phyloP scores from a whole-genome alignment of 768 basidiomycete genomes.

The Macrolepiota albuminosa region DNA sequence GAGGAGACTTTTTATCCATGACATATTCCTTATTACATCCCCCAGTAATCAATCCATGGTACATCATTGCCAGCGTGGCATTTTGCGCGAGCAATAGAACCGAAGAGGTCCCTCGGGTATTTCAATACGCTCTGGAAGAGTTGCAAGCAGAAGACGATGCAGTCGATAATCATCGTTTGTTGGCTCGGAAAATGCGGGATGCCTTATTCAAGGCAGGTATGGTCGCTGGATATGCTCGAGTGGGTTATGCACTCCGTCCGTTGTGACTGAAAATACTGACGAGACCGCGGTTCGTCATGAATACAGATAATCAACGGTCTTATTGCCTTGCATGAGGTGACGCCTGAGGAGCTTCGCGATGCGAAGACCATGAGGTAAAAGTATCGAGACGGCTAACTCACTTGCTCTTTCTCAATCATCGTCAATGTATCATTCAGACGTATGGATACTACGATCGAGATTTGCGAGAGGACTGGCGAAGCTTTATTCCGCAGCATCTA shows the following conservation, averaged over 20 bases:
- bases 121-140: conserved; percentile 43
- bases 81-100: conserved; percentile 57
- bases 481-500: conserved; percentile 46
- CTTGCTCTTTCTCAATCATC: not conserved
- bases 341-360: conserved; percentile 49
- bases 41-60: conserved; percentile 46
- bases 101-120: conserved; percentile 53
- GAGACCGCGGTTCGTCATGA: not conserved
- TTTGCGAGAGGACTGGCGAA: conserved; percentile 38
- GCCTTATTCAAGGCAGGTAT: conserved; percentile 59
- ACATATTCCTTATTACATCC: not conserved
- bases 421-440: conserved; percentile 26
- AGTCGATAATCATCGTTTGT: conserved; percentile 30
- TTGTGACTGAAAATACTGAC: not conserved
- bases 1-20: not conserved
- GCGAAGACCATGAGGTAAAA: conserved; percentile 36
- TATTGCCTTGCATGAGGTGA: conserved; percentile 42
- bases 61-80: conserved; percentile 49
- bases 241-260: conserved; percentile 18
- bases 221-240: conserved; percentile 54
- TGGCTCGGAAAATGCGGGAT: conserved; percentile 57
- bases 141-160: conserved; percentile 26
- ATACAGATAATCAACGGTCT: conserved; percentile 55
- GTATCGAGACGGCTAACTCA: not conserved
- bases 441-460: conserved; percentile 33